Evolutionary conservation across 495 filamentous ascomycete genomes (phyloP), one percentile per base, ranked within the genome.

Genomic region (Hyaloscypha hepaticicola): DNA sequence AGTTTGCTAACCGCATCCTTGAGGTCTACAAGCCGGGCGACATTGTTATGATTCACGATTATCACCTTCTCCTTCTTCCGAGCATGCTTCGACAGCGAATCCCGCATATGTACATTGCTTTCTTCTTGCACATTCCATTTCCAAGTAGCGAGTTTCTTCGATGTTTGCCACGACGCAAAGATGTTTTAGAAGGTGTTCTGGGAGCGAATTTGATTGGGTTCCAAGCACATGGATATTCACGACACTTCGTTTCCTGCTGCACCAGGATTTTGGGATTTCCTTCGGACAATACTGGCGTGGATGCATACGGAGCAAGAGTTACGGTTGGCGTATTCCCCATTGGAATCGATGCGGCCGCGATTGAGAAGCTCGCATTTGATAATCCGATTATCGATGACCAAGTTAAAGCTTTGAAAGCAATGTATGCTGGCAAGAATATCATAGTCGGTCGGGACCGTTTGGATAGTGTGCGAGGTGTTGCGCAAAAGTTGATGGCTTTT

Each of bases 361-460:
- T 92, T 26, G 85, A 91, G 65, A 81, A 82, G 59, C 77, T 85
- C 26, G 91, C 91, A 0, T 96, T 90, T 74, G 84, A 82, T 1
- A 79, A 87, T 45, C 74, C 83, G 0, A 85, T 82, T 26, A 87
- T 90, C 11, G 84, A 88, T 59, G 83, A 88, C 63, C 88, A 90
- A 67, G 80, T 89, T 49, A 75, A 75, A 22, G 80, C 75, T 0
- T 83, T 97, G 28, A 87, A 83, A 69, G 83, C 87, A 55, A 73
- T 92, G 61, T 96, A 96, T 72, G 82, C 77, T 6, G 91, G 85
- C 57, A 91, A 91, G 75, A 94, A 93, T 73, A 90, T 97, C 71
- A 96, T 97, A 61, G 92, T 96, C 62, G 93, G 93, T n/a, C 85
- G 93, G 68, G 93, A 97, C 73, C 88, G 93, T 2, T 76, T 97